Percentiles rank a stretch among this genome's conserved stretches.
Conservation (phyloP, 1,284 basidiomycete species). For the Hypsizygus ulmarius region DNA sequence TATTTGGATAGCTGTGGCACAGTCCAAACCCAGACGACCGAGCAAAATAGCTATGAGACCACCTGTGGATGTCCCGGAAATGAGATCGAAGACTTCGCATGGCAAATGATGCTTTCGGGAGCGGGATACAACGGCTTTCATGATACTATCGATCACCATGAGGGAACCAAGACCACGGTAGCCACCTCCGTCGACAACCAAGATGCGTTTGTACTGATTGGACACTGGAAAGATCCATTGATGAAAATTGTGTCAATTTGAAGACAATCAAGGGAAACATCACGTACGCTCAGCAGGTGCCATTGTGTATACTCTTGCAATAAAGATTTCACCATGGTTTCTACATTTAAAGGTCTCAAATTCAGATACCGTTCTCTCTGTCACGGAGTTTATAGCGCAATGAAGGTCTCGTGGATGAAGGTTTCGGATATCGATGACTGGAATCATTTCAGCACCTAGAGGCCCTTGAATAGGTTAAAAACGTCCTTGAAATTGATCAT, state of each 20-base stretch:
- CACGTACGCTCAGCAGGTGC: background rate
- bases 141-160: conserved; percentile 22
- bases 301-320: no score
- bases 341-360: no score
- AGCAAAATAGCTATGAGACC: conserved; percentile 32
- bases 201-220: conserved; percentile 17
- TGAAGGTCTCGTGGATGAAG: no score
- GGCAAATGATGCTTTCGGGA: conserved; percentile 19
- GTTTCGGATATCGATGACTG: no score
- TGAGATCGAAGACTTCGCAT: conserved; percentile 30
- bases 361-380: no score
- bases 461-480: no score
- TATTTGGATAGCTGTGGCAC: conserved; percentile 26
- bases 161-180: conserved; percentile 25
- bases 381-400: no score
- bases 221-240: conserved; percentile 1
- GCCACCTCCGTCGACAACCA: conserved; percentile 27
- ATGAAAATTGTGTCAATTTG: background rate
- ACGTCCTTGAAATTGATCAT: no score
- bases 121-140: conserved; percentile 14
- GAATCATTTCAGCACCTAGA: no score
- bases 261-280: background rate
- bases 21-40: conserved; percentile 29
- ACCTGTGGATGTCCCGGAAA: conserved; percentile 31
- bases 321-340: no score